Evolutionary conservation across 73 alveolate genomes (phyloP), one percentile per base, ranked within the genome.

Genomic region (Durusdinium trenchii): DNA sequence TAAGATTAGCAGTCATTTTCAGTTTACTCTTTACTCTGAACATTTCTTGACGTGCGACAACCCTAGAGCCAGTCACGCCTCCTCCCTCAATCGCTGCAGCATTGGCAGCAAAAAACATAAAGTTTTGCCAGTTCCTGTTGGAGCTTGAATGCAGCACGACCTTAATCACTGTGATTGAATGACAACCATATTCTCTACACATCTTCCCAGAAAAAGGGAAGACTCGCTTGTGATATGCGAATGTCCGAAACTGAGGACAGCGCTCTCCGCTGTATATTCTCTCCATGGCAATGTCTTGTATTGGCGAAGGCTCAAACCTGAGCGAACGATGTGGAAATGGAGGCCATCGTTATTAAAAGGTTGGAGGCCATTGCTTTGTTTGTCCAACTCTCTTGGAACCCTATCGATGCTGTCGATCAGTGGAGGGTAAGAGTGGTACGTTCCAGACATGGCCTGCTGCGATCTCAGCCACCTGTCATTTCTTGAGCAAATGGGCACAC

Each of bases 251-350:
- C 64, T 54, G 64, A 42, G 89, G 5, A 3, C 28, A 48, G 12
- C 3, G 45, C 98, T 91, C 98, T 32, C 98, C 98, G 6, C 45
- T 54, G 45, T 91, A 91, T 75, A 91, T 91, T 60, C 98, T 38
- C 38, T 54, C 60, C 43, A 91, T 91, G 48, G 98, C 98, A 20
- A 46, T 45, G 1, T 30, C 38, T 50, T 91, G 98, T 46, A 91
- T 91, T 45, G 98, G 98, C 57, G 98, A 91, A 45, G 98, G 98
- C n/a, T 69, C 90, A 36, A 91, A 91, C 98, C 98, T 91, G 50
- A 9, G 23, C 69, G 23, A 16, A 23, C 32, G 23, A 57, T 57
- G 23, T 57, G 12, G 69, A 57, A 57, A 57, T 12, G 69, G 32
- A 12, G 23, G 23, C 69, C 69, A 57, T 23, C 69, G 69, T 57